A percentile compares a stretch with the other conserved stretches of the same genome.
These are phyloP conservation scores for Evernia prunastri DNA, from an alignment of 495 filamentous ascomycete genomes.

Conservation along the genomic window DNA sequence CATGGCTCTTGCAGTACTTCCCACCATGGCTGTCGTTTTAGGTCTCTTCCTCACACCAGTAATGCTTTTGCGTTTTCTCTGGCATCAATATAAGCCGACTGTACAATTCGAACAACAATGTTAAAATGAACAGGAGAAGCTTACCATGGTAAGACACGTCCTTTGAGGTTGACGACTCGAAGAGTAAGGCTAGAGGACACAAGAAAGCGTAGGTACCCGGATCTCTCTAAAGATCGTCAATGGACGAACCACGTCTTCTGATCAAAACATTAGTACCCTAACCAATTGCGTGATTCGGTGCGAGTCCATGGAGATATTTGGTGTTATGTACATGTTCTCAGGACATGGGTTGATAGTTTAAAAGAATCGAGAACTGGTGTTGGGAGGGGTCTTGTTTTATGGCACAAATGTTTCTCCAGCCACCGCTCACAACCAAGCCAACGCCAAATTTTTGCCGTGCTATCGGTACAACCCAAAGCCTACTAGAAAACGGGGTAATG, in stretches of 20 bases:
- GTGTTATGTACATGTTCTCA: not conserved
- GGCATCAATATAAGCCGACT: not conserved
- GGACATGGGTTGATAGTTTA: not conserved
- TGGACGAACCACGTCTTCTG: not conserved
- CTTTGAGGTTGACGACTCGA: too few relatives aligned
- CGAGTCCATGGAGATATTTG: not conserved
- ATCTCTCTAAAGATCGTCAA: not conserved
- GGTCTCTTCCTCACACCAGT: constrained; percentile 17
- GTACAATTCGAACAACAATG: not conserved
- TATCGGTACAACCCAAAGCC: not conserved
- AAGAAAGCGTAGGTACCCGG: not conserved
- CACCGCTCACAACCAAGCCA: not conserved
- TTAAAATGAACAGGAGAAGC: not conserved
- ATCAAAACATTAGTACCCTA: not conserved
- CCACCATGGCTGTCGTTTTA: not conserved
- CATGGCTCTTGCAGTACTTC: not conserved
- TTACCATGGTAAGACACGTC: not conserved
- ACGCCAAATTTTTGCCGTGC: not conserved
- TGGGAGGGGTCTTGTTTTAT: not conserved
- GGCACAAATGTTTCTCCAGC: not conserved
- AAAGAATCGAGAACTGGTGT: not conserved
- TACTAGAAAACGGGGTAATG: constrained; percentile 15
- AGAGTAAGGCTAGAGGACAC: not conserved
- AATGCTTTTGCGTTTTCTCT: constrained; percentile 25
- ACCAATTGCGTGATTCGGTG: not conserved